phyloP scores from a whole-genome alignment of 129 eudicot genomes.

The Lonicera japonica region DNA sequence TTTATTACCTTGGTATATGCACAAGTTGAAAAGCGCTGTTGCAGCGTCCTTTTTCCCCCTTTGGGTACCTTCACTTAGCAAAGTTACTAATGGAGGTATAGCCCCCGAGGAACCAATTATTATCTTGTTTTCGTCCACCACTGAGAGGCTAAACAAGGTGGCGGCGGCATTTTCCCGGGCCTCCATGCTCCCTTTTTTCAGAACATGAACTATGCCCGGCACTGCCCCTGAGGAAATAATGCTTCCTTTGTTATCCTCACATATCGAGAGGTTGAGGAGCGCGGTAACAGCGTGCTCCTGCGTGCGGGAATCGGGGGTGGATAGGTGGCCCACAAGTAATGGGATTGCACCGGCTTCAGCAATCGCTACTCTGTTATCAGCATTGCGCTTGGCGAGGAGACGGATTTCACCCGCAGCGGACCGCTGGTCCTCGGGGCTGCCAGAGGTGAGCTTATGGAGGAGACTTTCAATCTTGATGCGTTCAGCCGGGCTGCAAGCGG shows the following conservation, averaged over 20 bases:
- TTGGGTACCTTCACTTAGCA: slow-evolving; percentile 75
- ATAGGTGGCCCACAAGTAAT: slow-evolving; percentile 54
- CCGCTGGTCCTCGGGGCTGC: slow-evolving; percentile 64
- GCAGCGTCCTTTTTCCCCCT: slow-evolving; percentile 97
- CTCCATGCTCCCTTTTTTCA: slow-evolving; percentile 86
- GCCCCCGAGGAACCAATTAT: slow-evolving; percentile 77
- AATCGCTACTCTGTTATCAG: slow-evolving; percentile 83
- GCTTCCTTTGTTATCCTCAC: slow-evolving; percentile 79
- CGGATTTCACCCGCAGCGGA: slow-evolving; percentile 88
- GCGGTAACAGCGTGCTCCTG: slow-evolving; percentile 96
- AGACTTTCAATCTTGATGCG: slow-evolving; percentile 64
- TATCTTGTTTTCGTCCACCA: slow-evolving; percentile 76
- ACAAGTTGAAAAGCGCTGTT: slow-evolving; percentile 77
- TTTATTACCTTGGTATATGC: slow-evolving; percentile 92
- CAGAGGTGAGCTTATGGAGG: slow-evolving; percentile 53
- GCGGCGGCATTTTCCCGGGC: slow-evolving; percentile 95
- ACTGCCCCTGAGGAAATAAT: slow-evolving; percentile 76
- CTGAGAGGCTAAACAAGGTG: slow-evolving; percentile 88
- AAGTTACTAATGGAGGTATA: slow-evolving; percentile 67
- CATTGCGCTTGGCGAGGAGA: slow-evolving; percentile 83
- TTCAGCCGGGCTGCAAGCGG: slow-evolving; percentile 81
- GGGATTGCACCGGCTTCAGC: slow-evolving; percentile 98
- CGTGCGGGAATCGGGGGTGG: slow-evolving; percentile 73
- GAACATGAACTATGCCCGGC: slow-evolving; percentile 84
- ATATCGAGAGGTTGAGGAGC: slow-evolving; percentile 83